phyloP scores from a whole-genome alignment of 805 yeast species.

The Jamesozyma lodderae region DNA sequence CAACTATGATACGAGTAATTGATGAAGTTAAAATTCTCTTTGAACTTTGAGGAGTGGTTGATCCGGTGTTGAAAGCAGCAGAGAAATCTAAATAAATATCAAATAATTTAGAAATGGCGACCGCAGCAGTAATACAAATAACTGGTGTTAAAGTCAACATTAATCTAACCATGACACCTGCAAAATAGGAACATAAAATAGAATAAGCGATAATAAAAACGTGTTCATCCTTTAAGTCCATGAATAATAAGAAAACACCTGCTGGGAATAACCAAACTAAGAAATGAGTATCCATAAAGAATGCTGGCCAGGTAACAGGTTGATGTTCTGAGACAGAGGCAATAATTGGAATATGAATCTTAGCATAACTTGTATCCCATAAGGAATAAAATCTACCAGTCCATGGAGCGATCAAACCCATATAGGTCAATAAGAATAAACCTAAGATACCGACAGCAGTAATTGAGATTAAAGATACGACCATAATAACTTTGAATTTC shows the following conservation, averaged over 20 bases:
- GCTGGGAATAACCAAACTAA: conserved; percentile 98
- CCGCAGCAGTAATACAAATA: conserved; percentile 86
- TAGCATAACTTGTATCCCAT: conserved; percentile 98
- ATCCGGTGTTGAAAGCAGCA: conserved; percentile 1
- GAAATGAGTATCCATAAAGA: conserved; percentile 87
- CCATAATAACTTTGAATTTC: conserved; percentile 54
- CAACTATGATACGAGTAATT: conserved; percentile 52
- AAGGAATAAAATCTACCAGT: conserved; percentile 97
- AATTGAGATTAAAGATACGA: conserved; percentile 49
- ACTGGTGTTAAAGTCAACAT: conserved; percentile 96
- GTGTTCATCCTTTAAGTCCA: conserved; percentile 84
- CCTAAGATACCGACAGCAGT: conserved; percentile 58
- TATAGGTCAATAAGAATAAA: conserved; percentile 69
- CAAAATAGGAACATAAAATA: conserved; percentile 92
- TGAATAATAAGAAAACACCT: conserved; percentile 84
- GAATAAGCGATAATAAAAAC: conserved; percentile 86
- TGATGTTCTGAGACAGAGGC: conserved; percentile 99
- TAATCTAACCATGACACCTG: conserved; percentile 98
- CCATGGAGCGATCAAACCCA: conserved; percentile 98
- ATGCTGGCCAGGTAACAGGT: conserved; percentile 99
- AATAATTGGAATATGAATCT: conserved; percentile 95
- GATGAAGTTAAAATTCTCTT: conserved; percentile 29
- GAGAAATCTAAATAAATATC: conserved; percentile 71
- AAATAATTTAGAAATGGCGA: conserved; percentile 75
- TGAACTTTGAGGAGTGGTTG: conserved; percentile 8